phyloP scores from a whole-genome alignment of 2,329 filamentous ascomycete genomes.

The Monosporascus ibericus region DNA sequence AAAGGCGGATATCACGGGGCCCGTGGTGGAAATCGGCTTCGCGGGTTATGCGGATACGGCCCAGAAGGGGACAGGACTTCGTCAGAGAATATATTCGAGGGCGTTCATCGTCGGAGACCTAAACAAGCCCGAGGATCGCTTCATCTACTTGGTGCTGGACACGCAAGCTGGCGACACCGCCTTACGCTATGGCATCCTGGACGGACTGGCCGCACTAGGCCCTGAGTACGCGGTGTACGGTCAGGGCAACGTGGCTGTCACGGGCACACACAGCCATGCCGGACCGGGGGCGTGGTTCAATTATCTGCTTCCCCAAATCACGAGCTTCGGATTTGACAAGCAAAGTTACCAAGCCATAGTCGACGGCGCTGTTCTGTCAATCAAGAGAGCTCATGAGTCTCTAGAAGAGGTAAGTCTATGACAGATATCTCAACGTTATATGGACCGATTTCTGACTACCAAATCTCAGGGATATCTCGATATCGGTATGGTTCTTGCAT shows the following conservation, averaged over 20 bases:
- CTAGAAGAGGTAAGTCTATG: slow-evolving; percentile 38
- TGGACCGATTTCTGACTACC: slow-evolving; percentile 1
- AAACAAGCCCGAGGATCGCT: slow-evolving; percentile 58
- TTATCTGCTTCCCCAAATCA: slow-evolving; percentile 84
- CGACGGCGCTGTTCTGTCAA: slow-evolving; percentile 72
- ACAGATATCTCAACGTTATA: not conserved
- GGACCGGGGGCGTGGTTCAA: slow-evolving; percentile 90
- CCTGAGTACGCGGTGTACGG: slow-evolving; percentile 68
- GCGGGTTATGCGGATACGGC: slow-evolving; percentile 79
- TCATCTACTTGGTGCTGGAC: slow-evolving; percentile 85
- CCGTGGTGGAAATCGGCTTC: slow-evolving; percentile 82
- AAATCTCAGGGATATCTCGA: slow-evolving; percentile 13
- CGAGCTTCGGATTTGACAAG: slow-evolving; percentile 76
- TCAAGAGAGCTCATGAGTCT: slow-evolving; percentile 69
- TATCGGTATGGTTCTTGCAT: slow-evolving; percentile 7
- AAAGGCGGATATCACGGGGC: slow-evolving; percentile 54
- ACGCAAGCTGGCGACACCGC: slow-evolving; percentile 82
- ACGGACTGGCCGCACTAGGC: slow-evolving; percentile 63
- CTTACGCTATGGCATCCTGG: slow-evolving; percentile 73
- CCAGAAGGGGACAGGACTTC: slow-evolving; percentile 76
- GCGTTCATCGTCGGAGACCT: slow-evolving; percentile 78
- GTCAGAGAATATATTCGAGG: slow-evolving; percentile 79
- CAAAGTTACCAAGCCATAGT: slow-evolving; percentile 86
- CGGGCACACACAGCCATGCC: slow-evolving; percentile 84
- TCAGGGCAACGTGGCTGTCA: slow-evolving; percentile 78